These are phyloP conservation scores for Paramecium sexaurelia DNA, from an alignment of 73 alveolate species.

Conservation along the genomic window DNA sequence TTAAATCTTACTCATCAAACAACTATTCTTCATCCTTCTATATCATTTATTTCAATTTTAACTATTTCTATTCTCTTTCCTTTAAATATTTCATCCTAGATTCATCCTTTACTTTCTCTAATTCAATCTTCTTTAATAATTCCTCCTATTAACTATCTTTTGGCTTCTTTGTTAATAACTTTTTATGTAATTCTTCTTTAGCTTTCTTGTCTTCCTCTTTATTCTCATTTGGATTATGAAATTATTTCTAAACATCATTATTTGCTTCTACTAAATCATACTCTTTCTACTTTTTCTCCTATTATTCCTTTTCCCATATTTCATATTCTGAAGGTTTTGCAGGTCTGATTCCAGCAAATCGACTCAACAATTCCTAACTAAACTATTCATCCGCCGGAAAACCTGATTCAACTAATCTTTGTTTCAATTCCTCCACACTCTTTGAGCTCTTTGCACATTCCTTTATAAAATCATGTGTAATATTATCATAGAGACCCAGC, in stretches of 20 bases:
- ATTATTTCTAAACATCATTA: background rate
- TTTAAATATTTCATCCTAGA: constrained; percentile 90
- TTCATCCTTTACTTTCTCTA: constrained; percentile 82
- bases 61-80: constrained; percentile 89
- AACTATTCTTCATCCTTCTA: constrained; percentile 88
- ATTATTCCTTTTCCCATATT: constrained; percentile 50
- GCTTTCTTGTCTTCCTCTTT: constrained; percentile 77
- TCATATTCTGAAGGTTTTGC: constrained; percentile 59
- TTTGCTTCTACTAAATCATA: constrained; percentile 45
- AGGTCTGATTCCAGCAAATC: constrained; percentile 56
- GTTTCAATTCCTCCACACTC: background rate
- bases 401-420: constrained; percentile 9
- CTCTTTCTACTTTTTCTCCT: constrained; percentile 54
- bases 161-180: constrained; percentile 60
- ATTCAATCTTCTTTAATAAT: constrained; percentile 67
- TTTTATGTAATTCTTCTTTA: constrained; percentile 70
- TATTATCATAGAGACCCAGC: background rate
- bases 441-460: background rate
- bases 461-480: background rate
- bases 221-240: constrained; percentile 46
- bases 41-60: constrained; percentile 85
- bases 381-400: constrained; percentile 61
- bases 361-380: background rate
- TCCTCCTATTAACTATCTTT: background rate
- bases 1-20: constrained; percentile 82